Conservation (phyloP, 192 early-diverging fungal genomes). For the Pilaira anomala region DNA sequence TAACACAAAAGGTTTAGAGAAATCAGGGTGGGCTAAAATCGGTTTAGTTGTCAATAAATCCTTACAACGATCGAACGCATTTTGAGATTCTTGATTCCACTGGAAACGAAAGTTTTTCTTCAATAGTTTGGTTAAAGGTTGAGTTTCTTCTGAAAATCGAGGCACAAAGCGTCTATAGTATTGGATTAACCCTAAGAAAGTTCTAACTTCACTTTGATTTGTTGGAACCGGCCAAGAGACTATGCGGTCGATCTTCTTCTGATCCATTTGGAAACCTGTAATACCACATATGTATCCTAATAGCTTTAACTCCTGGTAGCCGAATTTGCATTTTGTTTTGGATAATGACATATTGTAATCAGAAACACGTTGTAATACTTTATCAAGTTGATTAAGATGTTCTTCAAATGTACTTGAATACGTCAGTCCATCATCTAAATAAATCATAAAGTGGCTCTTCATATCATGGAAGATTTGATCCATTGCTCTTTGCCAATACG, state of each 20-base stretch:
- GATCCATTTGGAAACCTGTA: constrained; percentile 5
- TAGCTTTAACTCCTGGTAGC: background rate
- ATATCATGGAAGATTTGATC: background rate
- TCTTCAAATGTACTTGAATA: constrained; percentile 12
- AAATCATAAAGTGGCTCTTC: background rate
- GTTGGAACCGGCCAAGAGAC: background rate
- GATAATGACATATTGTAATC: background rate
- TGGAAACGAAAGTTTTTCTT: constrained; percentile 11
- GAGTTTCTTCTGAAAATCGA: constrained; percentile 4
- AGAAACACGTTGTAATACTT: background rate
- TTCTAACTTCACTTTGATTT: background rate
- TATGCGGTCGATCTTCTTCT: constrained; percentile 1
- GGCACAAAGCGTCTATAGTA: constrained; percentile 14
- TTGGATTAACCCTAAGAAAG: constrained; percentile 9
- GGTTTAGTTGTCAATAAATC: background rate
- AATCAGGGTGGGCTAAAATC: constrained; percentile 9
- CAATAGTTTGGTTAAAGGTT: background rate
- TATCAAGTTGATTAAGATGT: constrained; percentile 10
- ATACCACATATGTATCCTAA: constrained; percentile 13
- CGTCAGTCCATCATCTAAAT: constrained; percentile 20
- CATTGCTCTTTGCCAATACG: background rate
- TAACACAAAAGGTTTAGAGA: background rate
- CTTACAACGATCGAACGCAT: background rate
- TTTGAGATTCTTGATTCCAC: background rate
- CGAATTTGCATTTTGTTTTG: constrained; percentile 20